Evolutionary conservation across 768 basidiomycete genomes (phyloP).

Genomic region (Megacollybia marginata): DNA sequence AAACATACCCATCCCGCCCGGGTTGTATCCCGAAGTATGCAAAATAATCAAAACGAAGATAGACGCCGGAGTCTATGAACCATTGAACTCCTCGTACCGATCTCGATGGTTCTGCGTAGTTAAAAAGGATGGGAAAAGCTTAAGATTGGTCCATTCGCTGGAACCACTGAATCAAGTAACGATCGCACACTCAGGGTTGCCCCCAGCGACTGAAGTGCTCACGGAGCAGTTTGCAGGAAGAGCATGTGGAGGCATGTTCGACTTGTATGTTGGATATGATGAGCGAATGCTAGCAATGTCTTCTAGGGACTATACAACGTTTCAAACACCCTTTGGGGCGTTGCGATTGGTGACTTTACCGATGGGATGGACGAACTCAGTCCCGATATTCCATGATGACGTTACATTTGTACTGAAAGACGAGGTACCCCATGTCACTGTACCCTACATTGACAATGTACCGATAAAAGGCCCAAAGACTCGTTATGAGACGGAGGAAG

Average conservation of each 20-base stretch:
- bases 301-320: conserved; percentile 10
- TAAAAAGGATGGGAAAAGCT: too few species aligned
- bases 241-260: conserved; percentile 1
- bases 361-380: conserved; percentile 13
- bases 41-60: too few species aligned
- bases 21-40: too few species aligned
- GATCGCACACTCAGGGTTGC: conserved; percentile 10
- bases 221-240: conserved; percentile 11
- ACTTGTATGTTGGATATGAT: conserved; percentile 8
- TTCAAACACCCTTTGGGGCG: conserved; percentile 8
- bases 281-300: not conserved
- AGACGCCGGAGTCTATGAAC: too few species aligned
- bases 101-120: too few species aligned
- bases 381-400: conserved; percentile 12
- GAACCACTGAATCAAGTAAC: conserved; percentile 12
- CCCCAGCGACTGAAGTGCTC: conserved; percentile 8
- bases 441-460: too few species aligned
- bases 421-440: not conserved
- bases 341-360: conserved; percentile 8
- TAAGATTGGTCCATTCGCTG: conserved; percentile 12
- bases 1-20: not conserved
- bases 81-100: too few species aligned
- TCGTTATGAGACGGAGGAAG: too few species aligned
- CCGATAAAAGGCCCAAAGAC: too few species aligned
- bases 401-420: conserved; percentile 17